phyloP scores from a whole-genome alignment of 768 basidiomycete species.

The Vararia minispora region DNA sequence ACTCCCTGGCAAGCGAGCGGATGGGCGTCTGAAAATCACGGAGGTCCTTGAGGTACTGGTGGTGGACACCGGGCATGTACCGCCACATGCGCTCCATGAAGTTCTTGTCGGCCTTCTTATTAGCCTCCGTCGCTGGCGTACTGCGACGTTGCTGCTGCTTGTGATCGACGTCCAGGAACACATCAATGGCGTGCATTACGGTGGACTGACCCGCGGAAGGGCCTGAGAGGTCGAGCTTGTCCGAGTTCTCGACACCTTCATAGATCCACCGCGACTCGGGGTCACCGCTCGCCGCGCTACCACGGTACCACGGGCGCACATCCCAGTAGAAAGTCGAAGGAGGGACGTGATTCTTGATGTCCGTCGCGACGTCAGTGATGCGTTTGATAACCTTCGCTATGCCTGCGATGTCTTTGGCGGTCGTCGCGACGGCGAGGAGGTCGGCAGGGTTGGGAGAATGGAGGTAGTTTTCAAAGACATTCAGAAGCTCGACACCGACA shows the following conservation, averaged over 20 bases:
- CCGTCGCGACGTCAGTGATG: conserved; percentile 57
- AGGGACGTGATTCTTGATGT: conserved; percentile 61
- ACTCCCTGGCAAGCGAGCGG: conserved; percentile 47
- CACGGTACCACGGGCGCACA: conserved; percentile 88
- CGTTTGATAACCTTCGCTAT: conserved; percentile 63
- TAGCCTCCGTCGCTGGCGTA: conserved; percentile 53
- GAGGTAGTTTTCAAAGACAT: conserved; percentile 79
- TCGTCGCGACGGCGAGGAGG: conserved; percentile 49
- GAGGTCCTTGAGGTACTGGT: conserved; percentile 70
- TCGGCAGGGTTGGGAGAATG: conserved; percentile 61
- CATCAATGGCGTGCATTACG: conserved; percentile 75
- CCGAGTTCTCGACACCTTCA: conserved; percentile 55
- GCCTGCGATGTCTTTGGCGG: conserved; percentile 60
- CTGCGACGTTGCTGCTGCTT: conserved; percentile 60
- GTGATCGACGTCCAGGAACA: conserved; percentile 86
- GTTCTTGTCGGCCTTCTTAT: conserved; percentile 55
- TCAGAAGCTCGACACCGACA: conserved; percentile 75
- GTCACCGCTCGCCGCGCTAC: conserved; percentile 53
- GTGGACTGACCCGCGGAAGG: conserved; percentile 94
- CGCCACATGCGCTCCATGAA: conserved; percentile 92
- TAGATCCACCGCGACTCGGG: conserved; percentile 55
- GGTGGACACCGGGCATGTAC: conserved; percentile 93
- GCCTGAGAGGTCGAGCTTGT: conserved; percentile 61
- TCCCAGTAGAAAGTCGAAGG: conserved; percentile 85
- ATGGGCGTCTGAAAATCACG: conserved; percentile 46